A percentile compares a stretch with the other conserved stretches of the same genome.
phyloP scores from a whole-genome alignment of 768 basidiomycete genomes.

The Tylopilus sp. region DNA sequence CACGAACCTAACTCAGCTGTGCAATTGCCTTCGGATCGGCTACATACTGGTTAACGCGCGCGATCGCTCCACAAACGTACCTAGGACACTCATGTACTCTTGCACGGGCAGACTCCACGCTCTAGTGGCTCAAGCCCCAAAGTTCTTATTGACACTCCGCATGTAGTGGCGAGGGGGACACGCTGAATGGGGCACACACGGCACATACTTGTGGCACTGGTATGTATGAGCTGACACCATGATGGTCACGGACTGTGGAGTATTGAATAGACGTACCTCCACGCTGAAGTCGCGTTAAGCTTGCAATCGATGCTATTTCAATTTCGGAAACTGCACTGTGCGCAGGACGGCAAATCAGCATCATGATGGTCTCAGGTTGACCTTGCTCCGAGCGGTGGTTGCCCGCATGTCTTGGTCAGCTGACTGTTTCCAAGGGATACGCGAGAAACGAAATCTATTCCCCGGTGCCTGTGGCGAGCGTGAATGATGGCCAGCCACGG shows the following conservation, averaged over 20 bases:
- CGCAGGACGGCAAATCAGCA: no score
- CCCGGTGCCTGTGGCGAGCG: conserved; percentile 30
- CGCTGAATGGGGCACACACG: neutral
- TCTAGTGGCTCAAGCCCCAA: neutral
- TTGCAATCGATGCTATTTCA: neutral
- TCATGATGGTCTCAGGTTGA: no score
- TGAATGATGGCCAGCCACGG: conserved; percentile 23
- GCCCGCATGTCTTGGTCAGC: conserved; percentile 1
- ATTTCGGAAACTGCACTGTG: neutral
- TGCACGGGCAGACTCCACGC: neutral
- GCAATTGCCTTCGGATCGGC: neutral
- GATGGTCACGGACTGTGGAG: neutral
- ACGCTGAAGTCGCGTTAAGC: neutral
- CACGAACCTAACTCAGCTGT: neutral
- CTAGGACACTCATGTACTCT: neutral
- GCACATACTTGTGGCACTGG: neutral
- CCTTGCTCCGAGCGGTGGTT: no score
- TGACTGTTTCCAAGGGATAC: conserved; percentile 25
- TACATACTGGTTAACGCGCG: neutral
- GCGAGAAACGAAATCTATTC: conserved; percentile 13
- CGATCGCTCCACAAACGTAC: conserved; percentile 16
- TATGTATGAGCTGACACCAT: neutral
- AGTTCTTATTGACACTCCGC: neutral
- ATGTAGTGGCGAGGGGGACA: neutral
- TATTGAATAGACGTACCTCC: neutral